Conservation (phyloP, 2,329 filamentous ascomycete species). For the Trichoderma sp. region DNA sequence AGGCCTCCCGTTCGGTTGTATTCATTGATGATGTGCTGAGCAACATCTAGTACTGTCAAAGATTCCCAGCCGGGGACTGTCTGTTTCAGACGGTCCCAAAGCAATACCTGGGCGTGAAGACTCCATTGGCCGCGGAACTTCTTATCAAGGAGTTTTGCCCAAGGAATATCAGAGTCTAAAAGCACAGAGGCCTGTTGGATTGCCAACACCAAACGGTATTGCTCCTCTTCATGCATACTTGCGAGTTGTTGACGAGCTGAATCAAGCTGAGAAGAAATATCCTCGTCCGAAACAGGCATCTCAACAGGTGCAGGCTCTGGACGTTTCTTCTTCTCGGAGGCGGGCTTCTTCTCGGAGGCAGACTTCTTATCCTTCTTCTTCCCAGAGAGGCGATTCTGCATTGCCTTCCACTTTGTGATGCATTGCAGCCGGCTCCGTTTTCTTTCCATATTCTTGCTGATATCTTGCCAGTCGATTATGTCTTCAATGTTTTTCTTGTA, state of each 20-base stretch:
- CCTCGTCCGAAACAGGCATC: conserved; percentile 31
- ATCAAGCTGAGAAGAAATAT: conserved; percentile 45
- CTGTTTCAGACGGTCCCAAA: conserved; percentile 43
- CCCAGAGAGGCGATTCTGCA: conserved; percentile 39
- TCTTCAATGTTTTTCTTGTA: conserved; percentile 49
- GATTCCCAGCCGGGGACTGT: conserved; percentile 35
- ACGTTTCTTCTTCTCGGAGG: neutral
- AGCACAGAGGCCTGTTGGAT: conserved; percentile 44
- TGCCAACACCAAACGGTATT: conserved; percentile 45
- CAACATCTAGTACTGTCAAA: conserved; percentile 38
- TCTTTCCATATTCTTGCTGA: conserved; percentile 63
- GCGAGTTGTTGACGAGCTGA: conserved; percentile 45
- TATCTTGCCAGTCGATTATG: conserved; percentile 64
- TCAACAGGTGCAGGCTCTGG: neutral
- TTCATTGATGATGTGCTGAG: conserved; percentile 38
- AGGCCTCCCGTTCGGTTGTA: conserved; percentile 39
- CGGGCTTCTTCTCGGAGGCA: neutral
- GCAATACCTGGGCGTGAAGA: conserved; percentile 39
- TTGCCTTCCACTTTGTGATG: conserved; percentile 63
- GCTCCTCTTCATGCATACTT: conserved; percentile 47
- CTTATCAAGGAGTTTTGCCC: conserved; percentile 47
- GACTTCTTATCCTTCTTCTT: conserved; percentile 34
- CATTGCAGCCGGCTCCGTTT: conserved; percentile 69
- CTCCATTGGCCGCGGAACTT: conserved; percentile 43
- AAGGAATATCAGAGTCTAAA: conserved; percentile 51